Evolutionary conservation across 2,329 filamentous ascomycete genomes (phyloP), one percentile per base, ranked within the genome.

Genomic region (Diaporthe ilicicola): DNA sequence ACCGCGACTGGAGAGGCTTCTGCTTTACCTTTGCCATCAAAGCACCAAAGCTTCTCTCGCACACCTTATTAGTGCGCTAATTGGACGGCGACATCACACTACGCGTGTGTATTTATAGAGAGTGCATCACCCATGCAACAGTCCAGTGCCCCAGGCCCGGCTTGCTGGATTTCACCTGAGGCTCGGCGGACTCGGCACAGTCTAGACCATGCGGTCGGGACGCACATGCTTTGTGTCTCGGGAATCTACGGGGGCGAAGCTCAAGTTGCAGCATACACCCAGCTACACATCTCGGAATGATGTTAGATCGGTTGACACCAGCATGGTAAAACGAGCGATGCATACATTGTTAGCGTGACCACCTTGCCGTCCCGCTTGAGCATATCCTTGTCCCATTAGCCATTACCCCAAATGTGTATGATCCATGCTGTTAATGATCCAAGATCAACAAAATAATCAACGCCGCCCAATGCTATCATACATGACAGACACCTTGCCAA

Each of bases 381-480:
- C 24, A 34, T 22, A n/a, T 15, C 39, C 59, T 37, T 67, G 65
- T 44, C 27, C 65, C 32, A 67, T 59, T 67, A 42, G 34, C 56
- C 37, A 32, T 66, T 46, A 29, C 19, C 34, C 32, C 9, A 34
- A 4, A 9, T 9, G 32, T 22, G n/a, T 50, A 27, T 29, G 37
- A 32, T 32, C 10, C 32, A 34, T 56, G 42, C 27, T 37, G 15
- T 55, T 27, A 19, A 51, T 44, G 39, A 37, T 22, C 55, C 19
- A 50, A 55, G 19, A 70, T 55, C 9, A 42, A 37, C 19, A 17
- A 59, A 4, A 29, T 12, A 50, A 17, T n/a, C 9, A 56, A 67
- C 51, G 51, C 69, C 51, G 9, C n/a, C 32, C 51, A 34, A 67
- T 56, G 50, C 61, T 62, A 55, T 68, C 19, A 29, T 71, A 67